Evolutionary conservation across 441 rosid genomes (phyloP), one percentile per base, ranked within the genome.

Genomic region (Geranium incanum): DNA sequence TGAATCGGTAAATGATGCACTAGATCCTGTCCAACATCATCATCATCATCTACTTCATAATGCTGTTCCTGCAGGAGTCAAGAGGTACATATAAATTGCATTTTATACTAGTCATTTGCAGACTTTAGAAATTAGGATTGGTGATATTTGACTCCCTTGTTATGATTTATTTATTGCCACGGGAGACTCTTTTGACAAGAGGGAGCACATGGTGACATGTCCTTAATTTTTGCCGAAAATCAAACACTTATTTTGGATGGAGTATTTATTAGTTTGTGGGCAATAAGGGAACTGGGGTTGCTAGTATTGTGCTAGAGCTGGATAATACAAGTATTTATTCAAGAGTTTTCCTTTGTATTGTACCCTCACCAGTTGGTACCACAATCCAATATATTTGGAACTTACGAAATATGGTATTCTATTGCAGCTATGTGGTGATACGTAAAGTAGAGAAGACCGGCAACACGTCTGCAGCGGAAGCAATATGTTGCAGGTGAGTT

Each of bases 1-100:
- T 0, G 83, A 88, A 68, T 85, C 91, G 7, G 88, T 93, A 69
- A 86, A 85, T 82, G 96, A 91, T 79, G 92, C 84, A 38, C 74
- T 91, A 28, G 96, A 91, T 82, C 91, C 94, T 63, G 87, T 88
- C 12, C 80, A 50, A 50, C 59, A 50, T 12, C 59, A 50, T 50
- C 59, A 50, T 13, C 59, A 91, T 73, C 90, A 84, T 28, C 90
- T 93, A 64, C 89, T 91, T 75, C 97, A 81, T 12, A 84, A 85
- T 50, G 89, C 86, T 65, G 83, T 85, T 78, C 80, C 89, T 4
- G 81, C 87, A 1, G 93, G 93, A 76, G 80, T 84, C 76, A 86
- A 85, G 82, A 93, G 98, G 98, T 90, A 45, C 78, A 66, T 41
- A 50, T 38, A 36, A 15, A 69, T 69, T 70, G 5, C 67, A 65